These are phyloP conservation scores for Maudiozyma serrabonitensis DNA, from an alignment of 805 yeast genomes.

Conservation along the genomic window DNA sequence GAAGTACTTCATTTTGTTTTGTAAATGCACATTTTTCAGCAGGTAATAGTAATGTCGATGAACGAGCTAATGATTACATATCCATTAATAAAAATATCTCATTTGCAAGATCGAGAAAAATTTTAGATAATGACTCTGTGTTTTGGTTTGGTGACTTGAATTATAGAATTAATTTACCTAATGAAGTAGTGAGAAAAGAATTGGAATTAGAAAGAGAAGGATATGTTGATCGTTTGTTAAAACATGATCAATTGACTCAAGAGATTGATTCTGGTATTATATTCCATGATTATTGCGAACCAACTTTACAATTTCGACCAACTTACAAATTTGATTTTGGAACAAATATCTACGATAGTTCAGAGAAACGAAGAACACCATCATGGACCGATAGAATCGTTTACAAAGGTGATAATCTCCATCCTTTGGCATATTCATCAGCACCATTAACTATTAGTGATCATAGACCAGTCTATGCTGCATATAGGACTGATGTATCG, in stretches of 20 bases:
- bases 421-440: constrained; percentile 59
- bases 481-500: constrained; percentile 57
- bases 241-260: constrained; percentile 66
- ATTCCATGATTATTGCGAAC: constrained; percentile 68
- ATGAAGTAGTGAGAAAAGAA: constrained; percentile 59
- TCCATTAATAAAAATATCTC: constrained; percentile 66
- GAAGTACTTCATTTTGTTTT: constrained; percentile 70
- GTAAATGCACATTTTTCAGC: constrained; percentile 93
- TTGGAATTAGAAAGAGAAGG: constrained; percentile 37
- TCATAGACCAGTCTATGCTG: constrained; percentile 87
- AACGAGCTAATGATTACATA: constrained; percentile 74
- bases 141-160: constrained; percentile 95
- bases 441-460: constrained; percentile 65
- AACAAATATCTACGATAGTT: constrained; percentile 68
- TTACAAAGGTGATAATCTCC: constrained; percentile 45
- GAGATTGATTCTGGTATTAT: constrained; percentile 67
- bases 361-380: constrained; percentile 88
- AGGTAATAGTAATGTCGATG: constrained; percentile 70
- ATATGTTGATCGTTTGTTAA: constrained; percentile 38
- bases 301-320: constrained; percentile 68
- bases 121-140: constrained; percentile 74
- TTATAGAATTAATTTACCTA: constrained; percentile 62
- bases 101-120: constrained; percentile 66
- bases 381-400: constrained; percentile 93
- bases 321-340: constrained; percentile 91